phyloP scores from a whole-genome alignment of 495 filamentous ascomycete species.

The Trichoderma reesei region DNA sequence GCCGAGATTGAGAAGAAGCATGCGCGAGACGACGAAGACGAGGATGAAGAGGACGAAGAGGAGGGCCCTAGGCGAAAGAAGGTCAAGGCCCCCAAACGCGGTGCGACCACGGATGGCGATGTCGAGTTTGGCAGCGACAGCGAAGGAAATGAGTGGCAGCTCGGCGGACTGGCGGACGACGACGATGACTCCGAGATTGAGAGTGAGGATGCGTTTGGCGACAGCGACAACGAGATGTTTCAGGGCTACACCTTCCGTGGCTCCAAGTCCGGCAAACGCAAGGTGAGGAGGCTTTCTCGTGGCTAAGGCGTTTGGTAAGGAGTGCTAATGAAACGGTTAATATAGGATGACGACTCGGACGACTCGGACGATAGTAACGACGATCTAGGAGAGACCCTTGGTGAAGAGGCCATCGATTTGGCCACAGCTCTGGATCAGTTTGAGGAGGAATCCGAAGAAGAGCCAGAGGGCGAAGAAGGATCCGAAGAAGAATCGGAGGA shows the following conservation, averaged over 20 bases:
- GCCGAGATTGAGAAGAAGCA: conserved; percentile 29
- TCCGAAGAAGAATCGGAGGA: conserved; percentile 25
- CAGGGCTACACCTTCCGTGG: conserved; percentile 66
- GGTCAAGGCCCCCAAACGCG: conserved; percentile 28
- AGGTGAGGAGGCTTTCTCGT: conserved; percentile 22
- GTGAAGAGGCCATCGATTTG: conserved; percentile 79
- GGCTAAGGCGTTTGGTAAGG: conserved; percentile 15
- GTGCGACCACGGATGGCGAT: conserved; percentile 35
- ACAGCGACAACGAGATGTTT: conserved; percentile 76
- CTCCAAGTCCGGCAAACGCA: conserved; percentile 32
- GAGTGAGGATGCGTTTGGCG: conserved; percentile 87
- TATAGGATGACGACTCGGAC: conserved; percentile 46
- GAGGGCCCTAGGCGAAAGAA: conserved; percentile 39
- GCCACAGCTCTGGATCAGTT: conserved; percentile 66
- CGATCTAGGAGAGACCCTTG: conserved; percentile 39
- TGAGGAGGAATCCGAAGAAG: conserved; percentile 33
- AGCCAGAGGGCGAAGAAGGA: conserved; percentile 29
- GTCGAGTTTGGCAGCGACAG: conserved; percentile 64
- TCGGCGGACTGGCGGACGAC: conserved; percentile 57
- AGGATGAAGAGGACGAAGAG: conserved; percentile 45
- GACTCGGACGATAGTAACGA: conserved; percentile 38
- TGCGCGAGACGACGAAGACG: conserved; percentile 39
- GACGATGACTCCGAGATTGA: conserved; percentile 81
- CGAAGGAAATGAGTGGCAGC: conserved; percentile 80
- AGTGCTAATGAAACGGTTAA: conserved; percentile 47